Evolutionary conservation across 805 yeast species (phyloP), one percentile per base, ranked within the genome.

Genomic region (Saturnispora zaruensis): DNA sequence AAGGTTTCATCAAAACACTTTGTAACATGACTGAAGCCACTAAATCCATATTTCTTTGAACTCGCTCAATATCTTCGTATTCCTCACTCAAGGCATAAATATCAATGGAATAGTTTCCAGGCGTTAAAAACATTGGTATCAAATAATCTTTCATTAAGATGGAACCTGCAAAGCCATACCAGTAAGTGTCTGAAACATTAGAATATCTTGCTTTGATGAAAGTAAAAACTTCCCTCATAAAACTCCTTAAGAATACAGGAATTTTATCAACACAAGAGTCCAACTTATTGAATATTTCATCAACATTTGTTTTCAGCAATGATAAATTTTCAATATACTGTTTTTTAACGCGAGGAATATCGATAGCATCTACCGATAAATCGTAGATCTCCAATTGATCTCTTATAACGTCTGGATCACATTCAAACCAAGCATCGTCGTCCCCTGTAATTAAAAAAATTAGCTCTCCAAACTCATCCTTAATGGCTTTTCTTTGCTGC

Each of bases 281-380:
- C 23, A 89, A 58, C 0, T 76, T 59, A 18, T 76, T 76, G 57
- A 87, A 70, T 8, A 86, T 67, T 49, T 79, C 78, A 24, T 84
- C 77, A 0, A 87, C 71, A 41, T 75, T 72, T 54, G 86, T 95
- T 63, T 98, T 77, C 47, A 93, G 66, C 21, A 70, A 69, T 65
- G 86, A 86, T 59, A 93, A 69, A 57, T 93, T 90, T 33, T 72
- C 66, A 32, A 93, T 82, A 63, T 87, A 93, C 41, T 74, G 72
- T 0, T 68, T 66, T 32, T 93, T 76, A 0, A 91, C 88, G n/a
- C 76, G 81, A 1, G 81, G 76, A 55, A 87, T 90, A 55, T 83
- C 84, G 53, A 91, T 87, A 1, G 98, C 96, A 36, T 69, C 81
- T 21, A 73, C 76, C 8, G 24, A 37, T 2, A 37, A 9, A 7